A percentile compares a stretch with the other conserved stretches of the same genome.
Evolutionary conservation across 2,329 filamentous ascomycete genomes (phyloP).

Genomic region (Colletotrichum sp.): DNA sequence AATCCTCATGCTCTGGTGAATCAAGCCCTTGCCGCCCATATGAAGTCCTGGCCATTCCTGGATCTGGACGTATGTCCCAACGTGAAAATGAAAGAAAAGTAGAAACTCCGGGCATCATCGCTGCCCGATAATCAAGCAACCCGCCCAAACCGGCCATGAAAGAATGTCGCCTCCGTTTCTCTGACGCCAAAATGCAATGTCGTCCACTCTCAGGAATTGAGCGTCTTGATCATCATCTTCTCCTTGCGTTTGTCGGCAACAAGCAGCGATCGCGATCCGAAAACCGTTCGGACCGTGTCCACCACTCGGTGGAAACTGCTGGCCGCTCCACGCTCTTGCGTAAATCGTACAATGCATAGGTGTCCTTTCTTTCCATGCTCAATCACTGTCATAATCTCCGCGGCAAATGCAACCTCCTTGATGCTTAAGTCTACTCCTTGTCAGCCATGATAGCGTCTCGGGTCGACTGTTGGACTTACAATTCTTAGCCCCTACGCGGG

Average conservation of each 20-base stretch:
- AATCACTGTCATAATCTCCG: conserved; percentile 87
- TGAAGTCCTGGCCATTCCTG: background rate
- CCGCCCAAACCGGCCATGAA: background rate
- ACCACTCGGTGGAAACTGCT: conserved; percentile 87
- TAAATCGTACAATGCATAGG: conserved; percentile 83
- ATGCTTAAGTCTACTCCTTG: conserved; percentile 70
- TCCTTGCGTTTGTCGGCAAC: conserved; percentile 70
- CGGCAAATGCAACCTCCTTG: conserved; percentile 86
- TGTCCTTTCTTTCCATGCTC: conserved; percentile 81
- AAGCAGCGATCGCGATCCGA: conserved; percentile 69
- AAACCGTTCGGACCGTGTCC: conserved; percentile 74
- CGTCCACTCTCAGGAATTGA: conserved; percentile 50
- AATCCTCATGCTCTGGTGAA: background rate
- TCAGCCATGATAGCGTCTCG: background rate
- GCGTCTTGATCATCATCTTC: conserved; percentile 76
- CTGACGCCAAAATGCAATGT: conserved; percentile 18
- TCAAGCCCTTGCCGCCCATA: background rate
- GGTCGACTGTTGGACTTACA: conserved; percentile 60
- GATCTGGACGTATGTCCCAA: background rate
- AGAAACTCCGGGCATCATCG: background rate
- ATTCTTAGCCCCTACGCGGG: conserved; percentile 76
- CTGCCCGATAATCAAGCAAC: background rate
- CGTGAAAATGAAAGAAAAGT: conserved; percentile 14
- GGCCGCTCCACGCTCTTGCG: conserved; percentile 89
- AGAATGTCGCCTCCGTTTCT: conserved; percentile 11